These are phyloP conservation scores for Phaeophleospora eucalypticola DNA, from an alignment of 2,329 filamentous ascomycete species.

Conservation along the genomic window DNA sequence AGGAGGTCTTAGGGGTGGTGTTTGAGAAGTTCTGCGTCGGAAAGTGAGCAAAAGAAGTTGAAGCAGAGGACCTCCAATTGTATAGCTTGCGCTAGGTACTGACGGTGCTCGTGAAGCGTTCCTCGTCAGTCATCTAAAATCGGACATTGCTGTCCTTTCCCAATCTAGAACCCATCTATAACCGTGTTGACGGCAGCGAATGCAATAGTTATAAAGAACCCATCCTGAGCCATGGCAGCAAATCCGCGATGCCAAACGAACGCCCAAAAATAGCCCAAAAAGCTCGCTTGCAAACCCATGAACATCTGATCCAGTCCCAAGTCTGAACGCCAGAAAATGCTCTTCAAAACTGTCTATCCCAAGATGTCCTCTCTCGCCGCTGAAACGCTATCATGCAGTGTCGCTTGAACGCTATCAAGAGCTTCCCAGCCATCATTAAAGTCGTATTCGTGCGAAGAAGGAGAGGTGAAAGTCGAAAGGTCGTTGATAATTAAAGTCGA, in stretches of 20 bases:
- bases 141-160: conserved; percentile 3
- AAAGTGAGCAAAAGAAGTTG: conserved; percentile 27
- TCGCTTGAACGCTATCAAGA: background rate
- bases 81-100: background rate
- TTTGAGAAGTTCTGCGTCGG: conserved; percentile 74
- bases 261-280: no score
- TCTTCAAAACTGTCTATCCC: background rate
- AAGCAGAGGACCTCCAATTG: conserved; percentile 5
- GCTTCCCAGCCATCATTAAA: background rate
- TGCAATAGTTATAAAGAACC: no score
- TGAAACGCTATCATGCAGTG: background rate
- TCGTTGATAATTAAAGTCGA: conserved; percentile 6
- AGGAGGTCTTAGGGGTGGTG: conserved; percentile 92
- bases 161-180: background rate
- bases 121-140: background rate
- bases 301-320: background rate
- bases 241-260: no score
- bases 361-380: background rate
- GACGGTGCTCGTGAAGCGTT: background rate
- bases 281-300: no score
- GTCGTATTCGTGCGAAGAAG: background rate
- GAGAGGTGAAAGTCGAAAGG: conserved; percentile 2
- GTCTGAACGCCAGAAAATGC: background rate
- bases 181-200: no score
- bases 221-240: no score